A percentile compares a stretch with the other conserved stretches of the same genome.
Conservation (phyloP, 257 asterid species). For the Solanum pimpinellifolium region DNA sequence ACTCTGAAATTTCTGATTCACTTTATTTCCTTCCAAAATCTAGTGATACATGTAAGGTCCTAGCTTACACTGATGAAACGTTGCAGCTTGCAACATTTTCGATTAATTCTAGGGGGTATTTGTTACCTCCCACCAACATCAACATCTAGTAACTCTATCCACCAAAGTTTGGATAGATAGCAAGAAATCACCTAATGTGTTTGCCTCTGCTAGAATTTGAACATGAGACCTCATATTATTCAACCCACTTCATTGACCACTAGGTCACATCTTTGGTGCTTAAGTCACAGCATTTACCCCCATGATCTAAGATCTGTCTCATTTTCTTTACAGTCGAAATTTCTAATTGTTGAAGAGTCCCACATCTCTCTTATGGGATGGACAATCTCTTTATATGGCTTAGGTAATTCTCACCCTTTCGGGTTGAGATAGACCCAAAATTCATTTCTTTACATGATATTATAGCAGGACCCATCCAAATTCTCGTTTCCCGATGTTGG, state of each 20-base stretch:
- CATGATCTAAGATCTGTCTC: background rate
- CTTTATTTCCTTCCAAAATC: background rate
- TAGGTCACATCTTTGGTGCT: background rate
- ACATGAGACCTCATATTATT: background rate
- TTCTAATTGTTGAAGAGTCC: background rate
- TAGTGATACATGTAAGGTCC: background rate
- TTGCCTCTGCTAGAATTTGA: background rate
- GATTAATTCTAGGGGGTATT: background rate
- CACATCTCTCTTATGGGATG: background rate
- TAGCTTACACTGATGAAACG: background rate
- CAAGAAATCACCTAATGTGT: background rate
- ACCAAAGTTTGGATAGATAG: background rate
- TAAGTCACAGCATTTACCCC: background rate
- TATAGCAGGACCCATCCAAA: background rate
- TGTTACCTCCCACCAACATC: background rate
- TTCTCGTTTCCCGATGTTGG: background rate
- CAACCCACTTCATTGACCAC: background rate
- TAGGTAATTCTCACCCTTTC: background rate
- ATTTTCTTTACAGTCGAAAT: background rate
- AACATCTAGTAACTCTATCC: background rate
- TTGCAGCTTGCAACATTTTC: background rate
- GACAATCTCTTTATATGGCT: background rate
- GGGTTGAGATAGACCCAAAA: background rate
- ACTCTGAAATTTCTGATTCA: background rate
- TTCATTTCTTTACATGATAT: background rate